Base-by-base conservation (phyloP, 305 asterid species). In the Striga hermonthica region DNA sequence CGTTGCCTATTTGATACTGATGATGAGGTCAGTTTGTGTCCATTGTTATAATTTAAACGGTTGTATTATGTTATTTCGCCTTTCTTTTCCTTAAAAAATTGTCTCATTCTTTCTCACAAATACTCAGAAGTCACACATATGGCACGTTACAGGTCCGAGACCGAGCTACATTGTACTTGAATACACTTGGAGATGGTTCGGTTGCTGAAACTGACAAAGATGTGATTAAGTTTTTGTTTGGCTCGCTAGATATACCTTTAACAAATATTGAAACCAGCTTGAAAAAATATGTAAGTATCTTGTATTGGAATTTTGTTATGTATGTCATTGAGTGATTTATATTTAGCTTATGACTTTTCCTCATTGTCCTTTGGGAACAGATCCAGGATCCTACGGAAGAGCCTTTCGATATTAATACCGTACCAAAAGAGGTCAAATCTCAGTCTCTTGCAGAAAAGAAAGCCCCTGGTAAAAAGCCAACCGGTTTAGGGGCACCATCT, bases 161-260 rank as follows among this genome's bases (percentile, higher is more conserved):
- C 55, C 82, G 96, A 77, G 96, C 96, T 57, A 86, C 96, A 12
- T 80, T 89, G 15, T 89, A 86, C 81, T 75, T 86, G 78, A 89
- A 85, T 72, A 89, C 93, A 55, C 86, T 89, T 66, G 95, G 84
- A 64, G 97, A 87, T 80, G 91, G 89, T 74, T 76, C 95, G 50
- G 87, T 82, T 68, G 73, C 86, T 69, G 95, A 86, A 82, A 86
- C 90, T 61, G 87, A 76, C 63, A 71, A 79, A 59, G 85, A 78
- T 58, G 86, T 82, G 75, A 83, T 85, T 70, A 85, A 85, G 52
- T 89, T 89, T 73, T 73, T 89, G 55, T 89, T 89, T 82, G 93
- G 93, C 36, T 78, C 91, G 14, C 85, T 89, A 62, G 95, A 76
- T 66, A 58, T 83, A 64, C 95, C 97, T 48, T 66, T 87, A 75